Percentiles rank a stretch among this genome's conserved stretches.
phyloP scores from a whole-genome alignment of 2,329 filamentous ascomycete genomes.

The Aspergillus calidoustus region DNA sequence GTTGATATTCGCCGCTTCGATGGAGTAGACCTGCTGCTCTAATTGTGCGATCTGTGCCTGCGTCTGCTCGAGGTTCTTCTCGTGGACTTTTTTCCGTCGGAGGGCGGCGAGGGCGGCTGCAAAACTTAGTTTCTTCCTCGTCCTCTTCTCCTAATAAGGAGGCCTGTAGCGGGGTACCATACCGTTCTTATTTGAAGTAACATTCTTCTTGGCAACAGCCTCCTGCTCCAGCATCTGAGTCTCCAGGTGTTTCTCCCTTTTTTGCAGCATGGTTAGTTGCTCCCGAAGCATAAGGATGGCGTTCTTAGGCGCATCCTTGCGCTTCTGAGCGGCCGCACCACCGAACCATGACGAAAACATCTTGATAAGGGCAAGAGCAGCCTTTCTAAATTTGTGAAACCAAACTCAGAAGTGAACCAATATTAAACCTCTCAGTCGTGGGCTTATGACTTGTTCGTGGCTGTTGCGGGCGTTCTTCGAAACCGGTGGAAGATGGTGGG shows the following conservation, averaged over 20 bases:
- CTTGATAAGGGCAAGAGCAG: slow-evolving; percentile 26
- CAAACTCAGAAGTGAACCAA: background rate
- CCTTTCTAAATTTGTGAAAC: background rate
- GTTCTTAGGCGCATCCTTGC: slow-evolving; percentile 94
- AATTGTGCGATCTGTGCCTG: slow-evolving; percentile 86
- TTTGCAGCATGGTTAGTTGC: slow-evolving; percentile 97
- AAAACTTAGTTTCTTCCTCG: slow-evolving; percentile 1
- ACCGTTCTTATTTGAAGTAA: slow-evolving; percentile 90
- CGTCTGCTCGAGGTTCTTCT: slow-evolving; percentile 90
- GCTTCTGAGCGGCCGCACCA: slow-evolving; percentile 77
- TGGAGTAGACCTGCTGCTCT: slow-evolving; percentile 93
- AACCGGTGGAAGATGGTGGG: slow-evolving; percentile 16
- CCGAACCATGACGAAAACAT: slow-evolving; percentile 88
- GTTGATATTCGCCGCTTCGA: slow-evolving; percentile 99
- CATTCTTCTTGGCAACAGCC: slow-evolving; percentile 82
- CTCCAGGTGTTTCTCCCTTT: slow-evolving; percentile 89
- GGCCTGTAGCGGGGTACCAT: slow-evolving; percentile 43
- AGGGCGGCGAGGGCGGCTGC: slow-evolving; percentile 87
- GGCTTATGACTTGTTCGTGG: background rate
- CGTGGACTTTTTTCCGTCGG: slow-evolving; percentile 91
- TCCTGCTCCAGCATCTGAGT: slow-evolving; percentile 94
- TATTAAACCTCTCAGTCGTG: background rate
- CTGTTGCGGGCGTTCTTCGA: slow-evolving; percentile 10
- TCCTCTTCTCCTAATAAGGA: background rate
- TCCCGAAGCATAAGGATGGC: slow-evolving; percentile 86